Percentiles rank a stretch among this genome's conserved stretches.
Evolutionary conservation across 2,329 filamentous ascomycete species (phyloP).

Genomic region (Fusarium sp.): DNA sequence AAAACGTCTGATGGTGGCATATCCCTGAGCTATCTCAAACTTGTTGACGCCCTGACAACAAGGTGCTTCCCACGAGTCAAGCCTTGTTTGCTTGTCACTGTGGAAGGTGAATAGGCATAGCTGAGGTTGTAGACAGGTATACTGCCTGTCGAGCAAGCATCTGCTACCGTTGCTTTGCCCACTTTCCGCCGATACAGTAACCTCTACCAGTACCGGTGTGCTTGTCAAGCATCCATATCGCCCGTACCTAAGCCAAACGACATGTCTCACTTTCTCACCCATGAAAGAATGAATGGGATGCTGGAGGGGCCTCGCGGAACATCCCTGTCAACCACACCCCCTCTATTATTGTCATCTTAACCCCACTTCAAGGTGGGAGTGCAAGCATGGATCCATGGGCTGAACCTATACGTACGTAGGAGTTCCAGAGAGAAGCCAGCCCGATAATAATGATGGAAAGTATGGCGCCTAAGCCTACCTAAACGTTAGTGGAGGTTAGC

Average conservation of each 20-base stretch:
- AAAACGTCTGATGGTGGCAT: constrained; percentile 44
- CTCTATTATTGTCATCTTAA: constrained; percentile 43
- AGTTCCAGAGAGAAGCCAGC: background rate
- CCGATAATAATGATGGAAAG: background rate
- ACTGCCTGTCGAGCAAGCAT: background rate
- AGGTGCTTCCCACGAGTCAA: background rate
- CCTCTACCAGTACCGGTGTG: background rate
- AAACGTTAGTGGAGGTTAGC: constrained; percentile 16
- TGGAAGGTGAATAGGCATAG: background rate
- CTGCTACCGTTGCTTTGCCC: background rate
- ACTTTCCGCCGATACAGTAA: background rate
- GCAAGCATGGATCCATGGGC: constrained; percentile 17
- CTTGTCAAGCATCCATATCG: background rate
- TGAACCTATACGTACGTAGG: background rate
- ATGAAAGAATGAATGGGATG: background rate
- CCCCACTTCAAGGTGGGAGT: constrained; percentile 37
- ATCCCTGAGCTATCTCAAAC: constrained; percentile 41
- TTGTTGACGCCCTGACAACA: constrained; percentile 12
- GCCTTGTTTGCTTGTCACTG: background rate
- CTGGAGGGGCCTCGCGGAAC: constrained; percentile 3
- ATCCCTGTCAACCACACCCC: constrained; percentile 36
- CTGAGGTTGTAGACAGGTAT: background rate
- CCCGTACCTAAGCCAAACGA: constrained; percentile 15
- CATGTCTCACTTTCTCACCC: background rate
- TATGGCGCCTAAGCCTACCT: constrained; percentile 2